These are phyloP conservation scores for Psilocybe subaeruginosa DNA, from an alignment of 768 basidiomycete genomes.

Conservation along the genomic window DNA sequence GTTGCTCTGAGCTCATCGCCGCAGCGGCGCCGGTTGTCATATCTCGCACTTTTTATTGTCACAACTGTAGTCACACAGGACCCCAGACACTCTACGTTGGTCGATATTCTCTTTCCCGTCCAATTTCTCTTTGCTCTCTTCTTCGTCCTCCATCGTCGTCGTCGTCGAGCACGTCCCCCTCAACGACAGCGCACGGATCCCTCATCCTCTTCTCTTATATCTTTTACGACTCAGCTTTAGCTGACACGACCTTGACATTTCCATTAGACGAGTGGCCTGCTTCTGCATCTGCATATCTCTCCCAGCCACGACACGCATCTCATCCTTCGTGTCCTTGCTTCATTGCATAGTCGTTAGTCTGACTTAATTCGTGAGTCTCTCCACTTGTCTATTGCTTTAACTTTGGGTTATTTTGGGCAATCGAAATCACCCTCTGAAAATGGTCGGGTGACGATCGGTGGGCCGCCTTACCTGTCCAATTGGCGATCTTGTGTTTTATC, in stretches of 20 bases:
- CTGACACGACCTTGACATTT: constrained; percentile 41
- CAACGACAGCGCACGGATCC: constrained; percentile 32
- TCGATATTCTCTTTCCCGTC: constrained; percentile 28
- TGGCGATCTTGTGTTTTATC: constrained; percentile 5
- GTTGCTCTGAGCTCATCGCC: constrained; percentile 19
- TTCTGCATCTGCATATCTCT: constrained; percentile 11
- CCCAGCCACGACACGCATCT: constrained; percentile 18
- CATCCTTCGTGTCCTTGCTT: constrained; percentile 18
- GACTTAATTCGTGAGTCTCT: constrained; percentile 20
- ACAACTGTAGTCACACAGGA: constrained; percentile 16
- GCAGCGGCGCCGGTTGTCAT: constrained; percentile 30
- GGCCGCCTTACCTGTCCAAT: not conserved
- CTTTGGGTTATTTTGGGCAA: constrained; percentile 9
- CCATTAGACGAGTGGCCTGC: constrained; percentile 24
- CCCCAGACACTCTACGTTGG: constrained; percentile 24
- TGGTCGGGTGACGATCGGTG: constrained; percentile 22
- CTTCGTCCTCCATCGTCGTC: constrained; percentile 27
- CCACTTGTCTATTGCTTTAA: not conserved
- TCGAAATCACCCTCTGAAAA: constrained; percentile 9
- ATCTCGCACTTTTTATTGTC: constrained; percentile 7
- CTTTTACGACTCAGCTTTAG: constrained; percentile 45
- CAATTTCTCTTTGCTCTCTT: constrained; percentile 31
- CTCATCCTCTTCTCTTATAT: constrained; percentile 26
- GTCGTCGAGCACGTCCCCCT: constrained; percentile 45
- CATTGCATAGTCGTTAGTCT: constrained; percentile 18